Evolutionary conservation across 257 asterid genomes (phyloP).

Genomic region (Nicotiana tomentosiformis): DNA sequence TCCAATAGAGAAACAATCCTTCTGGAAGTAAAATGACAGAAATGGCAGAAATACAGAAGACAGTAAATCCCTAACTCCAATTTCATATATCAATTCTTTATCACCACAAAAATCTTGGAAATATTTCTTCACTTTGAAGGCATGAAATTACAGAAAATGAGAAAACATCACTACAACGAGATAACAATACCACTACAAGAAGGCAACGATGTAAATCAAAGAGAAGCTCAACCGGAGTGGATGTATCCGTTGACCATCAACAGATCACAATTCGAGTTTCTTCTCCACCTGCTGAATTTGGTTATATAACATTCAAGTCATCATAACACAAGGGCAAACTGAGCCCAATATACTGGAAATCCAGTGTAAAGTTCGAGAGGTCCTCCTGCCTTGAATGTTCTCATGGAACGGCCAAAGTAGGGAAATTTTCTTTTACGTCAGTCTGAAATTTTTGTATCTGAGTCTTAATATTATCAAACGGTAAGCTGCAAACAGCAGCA

Average conservation of each 20-base stretch:
- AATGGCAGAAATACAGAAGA: background rate
- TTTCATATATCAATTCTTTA: background rate
- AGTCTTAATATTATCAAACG: constrained; percentile 79
- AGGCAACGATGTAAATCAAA: no score
- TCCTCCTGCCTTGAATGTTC: constrained; percentile 66
- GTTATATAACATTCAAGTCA: constrained; percentile 88
- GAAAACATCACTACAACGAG: background rate
- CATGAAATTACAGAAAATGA: background rate
- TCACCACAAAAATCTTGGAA: background rate
- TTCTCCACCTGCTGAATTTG: constrained; percentile 68
- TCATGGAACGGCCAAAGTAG: constrained; percentile 55
- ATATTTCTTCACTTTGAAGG: background rate
- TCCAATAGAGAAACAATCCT: constrained; percentile 4
- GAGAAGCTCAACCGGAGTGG: background rate
- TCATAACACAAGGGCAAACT: constrained; percentile 94
- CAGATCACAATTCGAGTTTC: constrained; percentile 41
- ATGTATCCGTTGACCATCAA: background rate
- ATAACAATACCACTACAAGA: background rate
- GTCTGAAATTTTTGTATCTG: constrained; percentile 92
- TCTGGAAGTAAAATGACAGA: background rate
- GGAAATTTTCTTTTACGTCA: constrained; percentile 69
- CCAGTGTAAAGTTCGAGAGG: constrained; percentile 81
- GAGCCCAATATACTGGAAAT: constrained; percentile 77
- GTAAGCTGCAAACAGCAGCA: constrained; percentile 38
- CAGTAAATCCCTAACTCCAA: constrained; percentile 19